Percentiles rank a stretch among this genome's conserved stretches.
phyloP scores from a whole-genome alignment of 1,284 basidiomycete species.

The Acaromyces ingoldii region DNA sequence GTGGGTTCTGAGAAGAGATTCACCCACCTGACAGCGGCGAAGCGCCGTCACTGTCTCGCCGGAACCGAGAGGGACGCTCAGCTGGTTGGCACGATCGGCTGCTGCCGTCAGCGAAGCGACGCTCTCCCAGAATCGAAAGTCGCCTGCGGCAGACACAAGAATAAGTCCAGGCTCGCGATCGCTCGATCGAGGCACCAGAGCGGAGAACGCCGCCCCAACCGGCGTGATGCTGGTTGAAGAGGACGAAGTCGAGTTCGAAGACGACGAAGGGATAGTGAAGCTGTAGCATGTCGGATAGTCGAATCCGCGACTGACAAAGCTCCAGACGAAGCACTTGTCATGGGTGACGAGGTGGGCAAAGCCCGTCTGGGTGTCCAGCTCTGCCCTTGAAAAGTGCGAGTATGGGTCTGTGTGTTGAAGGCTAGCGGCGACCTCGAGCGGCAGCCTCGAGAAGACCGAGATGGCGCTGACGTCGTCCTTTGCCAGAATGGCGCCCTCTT shows the following conservation, averaged over 20 bases:
- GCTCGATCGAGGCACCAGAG: slow-evolving; percentile 19
- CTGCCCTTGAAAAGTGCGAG: slow-evolving; percentile 24
- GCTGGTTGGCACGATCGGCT: slow-evolving; percentile 19
- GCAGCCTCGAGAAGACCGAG: slow-evolving; percentile 25
- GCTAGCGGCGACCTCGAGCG: slow-evolving; percentile 17
- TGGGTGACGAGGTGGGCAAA: slow-evolving; percentile 35
- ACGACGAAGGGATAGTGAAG: slow-evolving; percentile 21
- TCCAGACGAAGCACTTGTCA: slow-evolving; percentile 41
- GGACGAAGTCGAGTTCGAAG: slow-evolving; percentile 1
- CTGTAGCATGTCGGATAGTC: slow-evolving; percentile 32
- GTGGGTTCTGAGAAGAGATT: too few relatives aligned
- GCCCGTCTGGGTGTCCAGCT: slow-evolving; percentile 32
- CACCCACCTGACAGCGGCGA: slow-evolving; percentile 15
- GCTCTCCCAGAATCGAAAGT: slow-evolving; percentile 32
- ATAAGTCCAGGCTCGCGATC: slow-evolving; percentile 35
- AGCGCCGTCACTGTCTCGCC: slow-evolving; percentile 24
- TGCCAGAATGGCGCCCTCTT: slow-evolving; percentile 27
- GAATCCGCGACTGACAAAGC: slow-evolving; percentile 25
- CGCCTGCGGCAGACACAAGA: slow-evolving; percentile 26
- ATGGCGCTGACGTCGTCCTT: slow-evolving; percentile 30
- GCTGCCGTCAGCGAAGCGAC: slow-evolving; percentile 23
- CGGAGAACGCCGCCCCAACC: slow-evolving; percentile 15
- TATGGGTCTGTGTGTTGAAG: slow-evolving; percentile 19
- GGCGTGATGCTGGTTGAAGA: slow-evolving; percentile 20
- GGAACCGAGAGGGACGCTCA: slow-evolving; percentile 15